A percentile compares a stretch with the other conserved stretches of the same genome.
Evolutionary conservation across 73 alveolate species (phyloP).

Genomic region (Tetrahymena elliotti): DNA sequence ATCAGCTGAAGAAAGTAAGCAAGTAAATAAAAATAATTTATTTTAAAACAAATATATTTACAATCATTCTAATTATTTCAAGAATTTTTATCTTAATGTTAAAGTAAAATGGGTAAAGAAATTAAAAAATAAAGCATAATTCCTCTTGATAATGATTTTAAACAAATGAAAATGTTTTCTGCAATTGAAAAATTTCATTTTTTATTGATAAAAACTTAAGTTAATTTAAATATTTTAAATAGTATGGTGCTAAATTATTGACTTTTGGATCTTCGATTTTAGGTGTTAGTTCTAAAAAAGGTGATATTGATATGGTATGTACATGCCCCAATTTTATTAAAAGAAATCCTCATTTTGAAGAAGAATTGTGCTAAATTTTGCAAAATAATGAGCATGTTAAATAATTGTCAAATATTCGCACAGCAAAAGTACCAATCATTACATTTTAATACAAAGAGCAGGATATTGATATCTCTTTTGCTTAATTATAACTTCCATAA

Average conservation of each 20-base stretch:
- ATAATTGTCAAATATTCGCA: constrained; percentile 67
- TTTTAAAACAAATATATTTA: no score
- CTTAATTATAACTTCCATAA: constrained; percentile 60
- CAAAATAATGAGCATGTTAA: constrained; percentile 58
- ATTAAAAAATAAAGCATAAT: no score
- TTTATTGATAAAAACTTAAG: no score
- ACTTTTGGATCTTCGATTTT: constrained; percentile 88
- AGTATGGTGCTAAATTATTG: constrained; percentile 48
- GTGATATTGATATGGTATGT: constrained; percentile 92
- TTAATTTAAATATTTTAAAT: not conserved
- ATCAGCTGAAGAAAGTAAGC: not conserved
- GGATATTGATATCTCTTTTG: constrained; percentile 89
- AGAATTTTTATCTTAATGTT: no score
- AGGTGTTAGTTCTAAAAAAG: constrained; percentile 88
- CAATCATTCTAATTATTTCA: not conserved
- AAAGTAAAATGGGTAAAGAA: no score
- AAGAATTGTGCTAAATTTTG: constrained; percentile 62
- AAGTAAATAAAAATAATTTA: not conserved
- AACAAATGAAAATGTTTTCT: no score
- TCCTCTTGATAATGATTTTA: no score
- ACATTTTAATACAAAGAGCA: constrained; percentile 72
- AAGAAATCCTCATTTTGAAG: constrained; percentile 70
- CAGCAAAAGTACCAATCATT: constrained; percentile 85
- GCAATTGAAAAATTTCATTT: no score
- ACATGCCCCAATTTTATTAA: constrained; percentile 85